phyloP scores from a whole-genome alignment of 1,284 basidiomycete genomes.

The Trichosporon sp. region DNA sequence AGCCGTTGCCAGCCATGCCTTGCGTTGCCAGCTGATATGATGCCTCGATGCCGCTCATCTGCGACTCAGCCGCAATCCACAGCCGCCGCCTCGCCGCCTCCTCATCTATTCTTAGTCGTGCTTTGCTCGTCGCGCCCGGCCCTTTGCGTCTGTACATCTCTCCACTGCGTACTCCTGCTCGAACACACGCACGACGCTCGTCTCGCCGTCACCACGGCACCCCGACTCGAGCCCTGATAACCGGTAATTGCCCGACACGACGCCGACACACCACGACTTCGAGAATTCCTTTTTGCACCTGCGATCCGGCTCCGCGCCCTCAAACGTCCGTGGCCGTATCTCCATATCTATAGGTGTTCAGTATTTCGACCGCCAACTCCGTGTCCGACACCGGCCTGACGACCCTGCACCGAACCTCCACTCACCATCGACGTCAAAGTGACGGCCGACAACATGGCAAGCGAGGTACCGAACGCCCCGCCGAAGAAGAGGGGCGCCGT shows the following conservation, averaged over 20 bases:
- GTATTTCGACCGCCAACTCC: background rate
- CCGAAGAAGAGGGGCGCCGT: slow-evolving; percentile 1
- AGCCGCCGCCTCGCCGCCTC: background rate
- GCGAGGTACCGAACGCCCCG: background rate
- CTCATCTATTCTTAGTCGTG: background rate
- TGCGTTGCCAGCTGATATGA: background rate
- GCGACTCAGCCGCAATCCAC: background rate
- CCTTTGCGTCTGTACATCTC: background rate
- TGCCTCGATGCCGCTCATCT: background rate
- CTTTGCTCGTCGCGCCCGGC: background rate
- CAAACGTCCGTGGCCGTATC: background rate
- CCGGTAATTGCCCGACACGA: background rate
- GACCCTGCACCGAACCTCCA: background rate
- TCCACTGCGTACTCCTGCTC: background rate
- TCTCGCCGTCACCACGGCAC: background rate
- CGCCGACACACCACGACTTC: background rate
- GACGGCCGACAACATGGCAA: background rate
- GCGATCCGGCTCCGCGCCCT: background rate
- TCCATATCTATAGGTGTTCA: no score
- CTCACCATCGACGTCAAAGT: background rate
- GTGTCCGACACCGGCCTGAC: background rate
- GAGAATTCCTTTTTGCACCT: background rate
- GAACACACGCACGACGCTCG: background rate
- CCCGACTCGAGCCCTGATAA: background rate
- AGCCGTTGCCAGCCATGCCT: no score